Base-by-base conservation (phyloP, 768 basidiomycete genomes). In the Thelephora aurantiotincta region DNA sequence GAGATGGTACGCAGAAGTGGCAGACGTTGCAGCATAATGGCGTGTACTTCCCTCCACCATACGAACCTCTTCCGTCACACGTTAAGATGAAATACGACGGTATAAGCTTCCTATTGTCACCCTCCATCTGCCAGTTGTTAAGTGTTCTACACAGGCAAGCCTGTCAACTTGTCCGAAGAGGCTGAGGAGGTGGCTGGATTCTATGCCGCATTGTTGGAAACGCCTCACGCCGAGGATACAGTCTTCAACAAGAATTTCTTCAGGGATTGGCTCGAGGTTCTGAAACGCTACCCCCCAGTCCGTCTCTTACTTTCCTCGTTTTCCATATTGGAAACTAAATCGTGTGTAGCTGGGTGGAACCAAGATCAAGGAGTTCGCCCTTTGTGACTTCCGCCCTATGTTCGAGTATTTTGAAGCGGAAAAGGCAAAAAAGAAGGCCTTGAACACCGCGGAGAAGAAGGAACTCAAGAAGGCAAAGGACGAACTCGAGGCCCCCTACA, bases 141-240 rank as follows among this genome's bases (percentile, higher is more conserved):
- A 50, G 18, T 16, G 33, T 18, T 35, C 26, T 9, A 30, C 55
- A 35, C 55, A 96, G 94, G 90, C 53, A 78, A 82, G 63, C 61
- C 70, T 11, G 73, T 97, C 23, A 71, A 81, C 56, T 78, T 99
- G 33, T 78, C 90, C 18, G 78, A 74, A 11, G 89, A 82, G 51
- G 72, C 93, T 6, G 96, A 99, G 65, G 96, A 99, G 63, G 94
- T 98, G 42, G 94, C 96, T 23, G 84, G 86, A 6, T 99, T 99
- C 65, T 99, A 93, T 57, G 96, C 70, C 33, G 87, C 91, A 16
- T 76, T 98, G 71, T 59, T 98, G 34, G 91, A 92, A 63, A 87
- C 88, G 6, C 88, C 92, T 51, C 93, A 99, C 57, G 87, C 88
- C 5, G 72, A 84, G 64, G 92, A 98, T 60, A 71, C 69, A 12